Evolutionary conservation across 2,329 filamentous ascomycete species (phyloP), one percentile per base, ranked within the genome.

Genomic region (Pseudogymnoascus sp.): DNA sequence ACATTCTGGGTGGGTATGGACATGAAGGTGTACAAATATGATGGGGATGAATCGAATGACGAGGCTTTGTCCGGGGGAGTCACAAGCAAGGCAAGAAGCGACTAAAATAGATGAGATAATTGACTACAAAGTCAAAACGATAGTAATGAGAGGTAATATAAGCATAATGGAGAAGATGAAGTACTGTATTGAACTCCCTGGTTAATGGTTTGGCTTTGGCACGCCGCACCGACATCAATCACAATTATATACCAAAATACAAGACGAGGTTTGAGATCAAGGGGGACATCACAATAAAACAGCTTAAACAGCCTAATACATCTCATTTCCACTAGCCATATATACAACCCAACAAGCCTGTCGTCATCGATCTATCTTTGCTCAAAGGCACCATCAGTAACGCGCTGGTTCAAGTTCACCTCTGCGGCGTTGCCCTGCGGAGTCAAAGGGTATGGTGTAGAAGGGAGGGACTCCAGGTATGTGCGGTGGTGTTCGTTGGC

Each of bases 401-500:
- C 80, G 67, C 80, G 78, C 74, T 88, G 83, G 53, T 77, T 77
- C 71, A 83, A 79, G 44, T 79, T 77, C 33, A 88, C 81, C 73
- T 87, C 82, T 26, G 80, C 84, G n/a, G 80, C 73, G 67, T 86
- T 77, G 46, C 81, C 82, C 56, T 78, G 79, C n/a, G 86, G 79
- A 66, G 79, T 82, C 64, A 97, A 83, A 40, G 93, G 93, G 76
- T 95, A 96, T 66, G 90, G 87, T 17, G 90, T 92, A 68, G 85
- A 79, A 31, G 91, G 88, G 15, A 93, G 83, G 63, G 93, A 88
- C 79, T 97, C 85, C 69, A 97, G 86, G 75, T 92, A 85, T 75
- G 88, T 83, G 74, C 91, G 85, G 82, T 97, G 86, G 73, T 96
- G 89, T 76, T 96, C 91, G 74, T 97, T 86, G 67, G 93, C 93